A percentile compares a stretch with the other conserved stretches of the same genome.
These are phyloP conservation scores for Aspergillus phoenicis DNA, from an alignment of 2,329 filamentous ascomycete genomes.

Conservation along the genomic window DNA sequence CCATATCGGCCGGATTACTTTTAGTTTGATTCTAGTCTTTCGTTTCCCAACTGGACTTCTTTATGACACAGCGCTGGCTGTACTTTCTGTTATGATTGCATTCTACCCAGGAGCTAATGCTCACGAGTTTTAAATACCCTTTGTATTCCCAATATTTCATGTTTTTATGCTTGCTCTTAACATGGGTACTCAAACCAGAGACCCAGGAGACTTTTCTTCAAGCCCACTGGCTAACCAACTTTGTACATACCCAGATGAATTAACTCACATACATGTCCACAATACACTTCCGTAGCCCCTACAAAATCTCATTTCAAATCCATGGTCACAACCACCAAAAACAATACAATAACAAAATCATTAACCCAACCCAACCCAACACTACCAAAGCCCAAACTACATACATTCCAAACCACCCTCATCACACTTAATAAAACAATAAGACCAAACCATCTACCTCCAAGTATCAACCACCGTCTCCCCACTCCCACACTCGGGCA, in stretches of 20 bases:
- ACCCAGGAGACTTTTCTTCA: background rate
- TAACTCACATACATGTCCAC: background rate
- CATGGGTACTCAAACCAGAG: background rate
- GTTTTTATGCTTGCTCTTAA: background rate
- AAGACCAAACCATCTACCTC: constrained; percentile 26
- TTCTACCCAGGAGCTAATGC: constrained; percentile 5
- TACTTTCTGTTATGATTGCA: constrained; percentile 32
- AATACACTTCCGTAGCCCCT: too few relatives aligned
- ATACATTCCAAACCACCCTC: background rate
- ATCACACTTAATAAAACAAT: too few relatives aligned
- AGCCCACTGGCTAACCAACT: background rate
- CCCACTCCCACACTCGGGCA: constrained; percentile 39
- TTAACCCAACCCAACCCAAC: too few relatives aligned
- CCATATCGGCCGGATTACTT: background rate
- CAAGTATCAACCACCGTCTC: constrained; percentile 44
- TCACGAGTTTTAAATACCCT: constrained; percentile 12
- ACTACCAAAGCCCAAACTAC: background rate
- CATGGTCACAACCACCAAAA: too few relatives aligned
- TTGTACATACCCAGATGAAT: background rate
- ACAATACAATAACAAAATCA: too few relatives aligned
- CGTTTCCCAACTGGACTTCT: background rate
- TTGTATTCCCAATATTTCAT: constrained; percentile 9
- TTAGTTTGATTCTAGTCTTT: background rate
- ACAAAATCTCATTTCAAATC: too few relatives aligned
- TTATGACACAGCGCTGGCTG: constrained; percentile 33